Base-by-base conservation (phyloP, 2,329 filamentous ascomycete genomes). In the Aureobasidium lini region DNA sequence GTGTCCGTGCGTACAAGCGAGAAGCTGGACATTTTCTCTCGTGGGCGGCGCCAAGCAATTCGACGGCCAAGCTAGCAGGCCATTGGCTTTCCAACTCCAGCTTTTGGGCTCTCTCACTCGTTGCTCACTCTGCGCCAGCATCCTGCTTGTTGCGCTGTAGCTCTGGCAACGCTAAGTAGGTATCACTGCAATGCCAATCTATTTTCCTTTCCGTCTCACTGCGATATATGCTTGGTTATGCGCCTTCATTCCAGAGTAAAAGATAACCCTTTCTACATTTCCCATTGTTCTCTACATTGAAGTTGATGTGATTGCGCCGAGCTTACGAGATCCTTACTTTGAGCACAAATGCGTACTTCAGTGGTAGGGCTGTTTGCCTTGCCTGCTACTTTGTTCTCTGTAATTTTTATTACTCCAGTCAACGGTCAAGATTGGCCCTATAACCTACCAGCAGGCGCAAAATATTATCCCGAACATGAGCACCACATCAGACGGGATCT, bases 381-480 rank as follows among this genome's bases (percentile, higher is more conserved):
- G 16, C 23, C 50, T 18, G 23, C n/a, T 13, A 11, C 34, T 32
- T 11, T 54, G 18, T 10, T 43, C 29, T 9, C n/a, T 34, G 23
- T 31, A 16, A 36, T 42, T 16, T 18, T 57, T 59, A 1, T 43
- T 57, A n/a, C 47, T 48, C 47, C 58, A 9, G 62, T 66, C 16
- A 63, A 70, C 28, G 71, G 73, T 54, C 62, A 68, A 37, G 70
- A 69, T 70, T 79, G 75, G 77, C 75, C 77, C 15, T 72, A 75
- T 71, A 75, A 78, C 52, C 69, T 79, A 2, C 75, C 77, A 11
- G 70, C 66, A 61, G 71, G 76, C 32, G 70, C 73, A 57, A 78
- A 76, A 64, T 77, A 78, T 67, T 79, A 72, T 60, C 76, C 77
- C 1, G 74, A 79, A 63, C 75, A 80, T 47, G 76, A 78, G 59